Conservation (phyloP, 148 eudicot species). For the Spergularia marina region DNA sequence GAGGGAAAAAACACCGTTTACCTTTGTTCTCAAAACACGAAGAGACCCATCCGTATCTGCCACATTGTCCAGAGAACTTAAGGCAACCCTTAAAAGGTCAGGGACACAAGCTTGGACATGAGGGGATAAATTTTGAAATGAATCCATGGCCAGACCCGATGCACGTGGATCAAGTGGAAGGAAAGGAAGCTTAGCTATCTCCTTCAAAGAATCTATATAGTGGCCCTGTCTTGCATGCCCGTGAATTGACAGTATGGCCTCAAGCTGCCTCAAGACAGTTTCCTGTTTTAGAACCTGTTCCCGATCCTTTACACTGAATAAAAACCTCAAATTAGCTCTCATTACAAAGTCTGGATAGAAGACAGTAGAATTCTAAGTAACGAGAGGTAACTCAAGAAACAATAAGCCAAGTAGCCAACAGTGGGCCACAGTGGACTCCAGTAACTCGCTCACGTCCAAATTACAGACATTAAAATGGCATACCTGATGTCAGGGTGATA, state of each 20-base stretch:
- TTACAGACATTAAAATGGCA: slow-evolving; percentile 5
- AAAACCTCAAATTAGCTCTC: slow-evolving; percentile 13
- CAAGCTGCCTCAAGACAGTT: slow-evolving; percentile 84
- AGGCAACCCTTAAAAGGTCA: slow-evolving; percentile 82
- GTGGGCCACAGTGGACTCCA: not conserved
- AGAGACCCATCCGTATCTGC: slow-evolving; percentile 89
- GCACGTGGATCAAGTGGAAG: slow-evolving; percentile 87
- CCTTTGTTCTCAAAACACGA: slow-evolving; percentile 91
- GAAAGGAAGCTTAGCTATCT: slow-evolving; percentile 74
- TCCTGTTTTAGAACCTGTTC: slow-evolving; percentile 77
- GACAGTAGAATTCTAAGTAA: too few relatives aligned
- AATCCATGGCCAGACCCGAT: slow-evolving; percentile 49
- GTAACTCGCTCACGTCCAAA: not conserved
- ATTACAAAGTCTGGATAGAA: not conserved
- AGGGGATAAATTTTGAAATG: slow-evolving; percentile 62
- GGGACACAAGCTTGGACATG: slow-evolving; percentile 93
- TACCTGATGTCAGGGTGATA: slow-evolving; percentile 77
- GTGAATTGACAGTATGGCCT: slow-evolving; percentile 74
- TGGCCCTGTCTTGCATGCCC: slow-evolving; percentile 56
- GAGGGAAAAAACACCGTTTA: not conserved
- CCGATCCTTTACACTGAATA: slow-evolving; percentile 70
- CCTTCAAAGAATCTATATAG: slow-evolving; percentile 73
- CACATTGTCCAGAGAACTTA: slow-evolving; percentile 73
- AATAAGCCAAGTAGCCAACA: too few relatives aligned
- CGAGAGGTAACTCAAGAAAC: too few relatives aligned